Percentiles rank a stretch among this genome's conserved stretches.
These are phyloP conservation scores for Hemisphaericaspora xylanilytica DNA, from an alignment of 1,139 yeast genomes.

Conservation along the genomic window DNA sequence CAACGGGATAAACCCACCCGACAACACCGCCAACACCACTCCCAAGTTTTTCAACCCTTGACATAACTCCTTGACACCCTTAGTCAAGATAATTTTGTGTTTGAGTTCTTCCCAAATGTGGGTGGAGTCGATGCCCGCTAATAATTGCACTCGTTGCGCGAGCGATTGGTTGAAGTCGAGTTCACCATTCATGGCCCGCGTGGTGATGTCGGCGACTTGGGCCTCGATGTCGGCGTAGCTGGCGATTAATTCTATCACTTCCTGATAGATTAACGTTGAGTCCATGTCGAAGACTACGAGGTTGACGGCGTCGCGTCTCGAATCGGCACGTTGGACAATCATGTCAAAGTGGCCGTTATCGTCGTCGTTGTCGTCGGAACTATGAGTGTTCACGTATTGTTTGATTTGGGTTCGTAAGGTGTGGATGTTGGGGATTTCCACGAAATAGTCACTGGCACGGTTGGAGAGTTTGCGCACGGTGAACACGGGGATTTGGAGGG, in stretches of 20 bases:
- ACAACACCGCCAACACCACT: conserved; percentile 76
- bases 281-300: conserved; percentile 97
- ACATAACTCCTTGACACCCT: conserved; percentile 77
- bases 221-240: conserved; percentile 40
- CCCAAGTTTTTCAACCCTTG: conserved; percentile 60
- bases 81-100: conserved; percentile 65
- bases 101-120: conserved; percentile 79
- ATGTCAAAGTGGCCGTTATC: no score
- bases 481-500: conserved; percentile 3
- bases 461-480: conserved; percentile 15
- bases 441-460: conserved; percentile 20
- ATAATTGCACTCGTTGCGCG: conserved; percentile 66
- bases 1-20: conserved; percentile 92
- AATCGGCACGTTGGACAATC: conserved; percentile 28
- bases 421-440: conserved; percentile 7
- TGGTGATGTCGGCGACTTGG: conserved; percentile 62
- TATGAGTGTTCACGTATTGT: no score
- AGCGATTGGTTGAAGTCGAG: conserved; percentile 86
- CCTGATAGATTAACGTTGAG: conserved; percentile 93
- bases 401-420: conserved; percentile 12
- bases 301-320: conserved; percentile 48
- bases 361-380: no score
- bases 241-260: conserved; percentile 94
- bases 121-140: conserved; percentile 75
- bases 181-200: conserved; percentile 96